Evolutionary conservation across 495 filamentous ascomycete genomes (phyloP), one percentile per base, ranked within the genome.

Genomic region (Aspergillus campestris): DNA sequence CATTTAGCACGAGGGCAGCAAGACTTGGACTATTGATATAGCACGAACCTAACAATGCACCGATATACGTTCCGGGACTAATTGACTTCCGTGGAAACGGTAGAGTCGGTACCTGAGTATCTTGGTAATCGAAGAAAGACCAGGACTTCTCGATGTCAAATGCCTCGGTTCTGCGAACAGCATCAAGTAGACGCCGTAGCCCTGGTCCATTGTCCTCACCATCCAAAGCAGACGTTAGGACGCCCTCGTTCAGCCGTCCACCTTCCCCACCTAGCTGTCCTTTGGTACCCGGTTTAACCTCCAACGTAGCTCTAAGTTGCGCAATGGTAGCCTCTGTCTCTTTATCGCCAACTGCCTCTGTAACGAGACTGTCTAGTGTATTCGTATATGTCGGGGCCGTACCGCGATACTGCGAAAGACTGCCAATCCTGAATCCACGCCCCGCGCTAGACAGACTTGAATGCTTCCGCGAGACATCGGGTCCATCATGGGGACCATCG

Each of bases 141-240:
- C 80, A 91, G 12, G 69, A 59, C 33, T 72, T 77, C 13, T 76
- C 73, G 10, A 73, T 54, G 11, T 76, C 72, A 33, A 80, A 74
- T 8, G 83, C 83, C 45, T 89, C 84, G 7, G 86, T 91, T 51
- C 89, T 76, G 51, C 80, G 75, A 31, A 94, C 74, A 31, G 88
- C 88, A 42, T 77, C 73, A 31, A 83, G 65, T 7, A 92, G 62
- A 59, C 80, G 83, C 39, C 69, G 66, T 3, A 75, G 61, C 6
- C 65, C 73, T 18, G 70, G 63, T 28, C 74, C 78, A 42, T 80
- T 75, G 38, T 78, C 73, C 3, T 73, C 61, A n/a, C 73, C 69
- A 8, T 67, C 49, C 15, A 82, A 56, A 1, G 65, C 66, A 2
- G 60, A 64, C 8, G 60, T 60, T 28, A 79, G 47, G 13, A 71